Evolutionary conservation across 768 basidiomycete species (phyloP), one percentile per base, ranked within the genome.

Genomic region (Porpolomopsis calyptriformis): DNA sequence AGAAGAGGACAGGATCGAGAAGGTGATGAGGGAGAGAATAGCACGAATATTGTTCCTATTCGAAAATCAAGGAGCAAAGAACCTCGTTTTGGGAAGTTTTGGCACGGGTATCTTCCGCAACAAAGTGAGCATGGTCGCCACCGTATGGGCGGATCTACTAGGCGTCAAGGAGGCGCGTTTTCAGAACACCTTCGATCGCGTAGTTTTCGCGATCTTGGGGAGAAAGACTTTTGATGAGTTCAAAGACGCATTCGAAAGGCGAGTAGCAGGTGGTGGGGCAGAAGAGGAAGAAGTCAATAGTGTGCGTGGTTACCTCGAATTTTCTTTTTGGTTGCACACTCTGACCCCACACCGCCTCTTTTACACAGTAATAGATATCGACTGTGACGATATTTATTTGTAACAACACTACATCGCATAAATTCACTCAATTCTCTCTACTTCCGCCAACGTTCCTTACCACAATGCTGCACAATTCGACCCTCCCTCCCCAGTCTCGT

Each of bases 41-140:
- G 78, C 64, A 1, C 69, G 85, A 22, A 67, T 86, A 39, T 58
- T 88, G 22, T 74, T 66, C 46, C 64, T 85, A 24, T 81, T 85
- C 57, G 76, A 85, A 61, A 65, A 67, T 44, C 68, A 76, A 54
- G 77, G 78, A 14, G 73, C 71, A 14, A 69, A 64, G 55, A 69
- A 77, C 53, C 50, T 87, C 40, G 77, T 87, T 0, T 63, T 88
- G 23, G 85, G 85, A 25, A 78, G 78, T 53, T 88, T 83, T 58
- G 85, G 85, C 10, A 86, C 85, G 1, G 85, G 85, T 2, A 84
- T 82, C 2, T 88, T 86, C 62, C 68, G 67, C 46, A 88, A 88
- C 60, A 64, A 71, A 26, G 72, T 84, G 19, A 56, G 61, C 34
- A 63, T 70, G 42, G 70, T 87, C 12, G 83, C 80, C 4, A 62